Evolutionary conservation across 2,329 filamentous ascomycete genomes (phyloP).

Genomic region (Colletotrichum nymphaeae): DNA sequence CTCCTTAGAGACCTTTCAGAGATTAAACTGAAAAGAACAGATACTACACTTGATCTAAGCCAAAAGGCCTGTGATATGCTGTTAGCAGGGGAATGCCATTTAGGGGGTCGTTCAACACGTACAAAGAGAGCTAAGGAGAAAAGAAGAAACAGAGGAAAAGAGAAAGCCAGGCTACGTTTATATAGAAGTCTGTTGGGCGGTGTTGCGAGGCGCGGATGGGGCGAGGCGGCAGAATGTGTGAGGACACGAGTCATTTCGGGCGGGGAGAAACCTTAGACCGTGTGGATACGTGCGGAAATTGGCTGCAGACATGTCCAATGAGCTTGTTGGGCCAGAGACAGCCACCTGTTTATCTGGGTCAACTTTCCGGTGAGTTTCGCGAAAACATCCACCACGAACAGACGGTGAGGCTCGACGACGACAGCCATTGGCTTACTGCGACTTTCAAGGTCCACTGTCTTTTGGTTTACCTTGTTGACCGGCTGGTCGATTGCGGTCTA

Average conservation of each 20-base stretch:
- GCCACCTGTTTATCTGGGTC: not conserved
- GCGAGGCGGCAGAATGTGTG: not conserved
- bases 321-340: not conserved
- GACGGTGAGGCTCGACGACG: not conserved
- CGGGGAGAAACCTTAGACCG: not conserved
- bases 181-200: conserved; percentile 34
- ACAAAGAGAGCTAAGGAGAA: conserved; percentile 66
- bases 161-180: conserved; percentile 41
- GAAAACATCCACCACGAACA: not conserved
- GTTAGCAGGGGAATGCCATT: too few species aligned
- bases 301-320: not conserved
- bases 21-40: conserved; percentile 98
- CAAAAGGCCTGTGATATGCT: conserved; percentile 54
- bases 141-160: conserved; percentile 56
- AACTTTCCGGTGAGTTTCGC: not conserved
- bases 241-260: not conserved
- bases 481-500: not conserved
- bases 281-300: not conserved
- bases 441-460: not conserved
- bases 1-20: conserved; percentile 84
- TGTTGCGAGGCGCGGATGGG: not conserved
- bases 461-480: not conserved
- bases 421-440: not conserved
- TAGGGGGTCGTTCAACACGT: too few species aligned
- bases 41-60: conserved; percentile 96